A percentile compares a stretch with the other conserved stretches of the same genome.
phyloP scores from a whole-genome alignment of 2,329 filamentous ascomycete species.

The Coniochaeta sp. region DNA sequence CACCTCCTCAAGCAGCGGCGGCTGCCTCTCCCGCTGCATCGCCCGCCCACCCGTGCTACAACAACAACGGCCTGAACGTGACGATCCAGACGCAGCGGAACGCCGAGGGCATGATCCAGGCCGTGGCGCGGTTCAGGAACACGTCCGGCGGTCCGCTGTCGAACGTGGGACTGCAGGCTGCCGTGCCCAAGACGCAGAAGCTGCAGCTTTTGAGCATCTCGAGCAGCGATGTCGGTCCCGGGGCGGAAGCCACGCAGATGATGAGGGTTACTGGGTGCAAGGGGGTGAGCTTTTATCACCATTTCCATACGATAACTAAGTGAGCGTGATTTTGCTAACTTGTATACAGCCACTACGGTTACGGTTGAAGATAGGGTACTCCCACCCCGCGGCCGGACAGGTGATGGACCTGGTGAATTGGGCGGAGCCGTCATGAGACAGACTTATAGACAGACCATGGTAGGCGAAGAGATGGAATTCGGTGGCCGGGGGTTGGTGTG shows the following conservation, averaged over 20 bases:
- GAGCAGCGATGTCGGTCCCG: slow-evolving; percentile 65
- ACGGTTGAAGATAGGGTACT: slow-evolving; percentile 77
- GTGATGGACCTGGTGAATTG: slow-evolving; percentile 94
- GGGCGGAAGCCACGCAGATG: slow-evolving; percentile 78
- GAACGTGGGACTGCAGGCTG: slow-evolving; percentile 80
- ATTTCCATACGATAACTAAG: neutral
- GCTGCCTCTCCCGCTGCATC: slow-evolving; percentile 22
- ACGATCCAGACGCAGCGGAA: slow-evolving; percentile 81
- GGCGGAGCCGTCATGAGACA: slow-evolving; percentile 67
- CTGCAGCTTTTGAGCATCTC: slow-evolving; percentile 88
- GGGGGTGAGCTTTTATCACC: slow-evolving; percentile 69
- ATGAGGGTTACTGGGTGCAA: slow-evolving; percentile 83
- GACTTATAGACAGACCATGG: neutral
- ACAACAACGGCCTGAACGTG: slow-evolving; percentile 76
- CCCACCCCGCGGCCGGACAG: slow-evolving; percentile 60
- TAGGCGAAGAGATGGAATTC: neutral
- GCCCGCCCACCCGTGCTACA: slow-evolving; percentile 67
- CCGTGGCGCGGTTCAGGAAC: slow-evolving; percentile 80
- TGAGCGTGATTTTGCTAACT: slow-evolving; percentile 13
- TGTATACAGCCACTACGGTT: slow-evolving; percentile 66
- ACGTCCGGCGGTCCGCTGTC: slow-evolving; percentile 60
- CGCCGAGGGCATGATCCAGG: slow-evolving; percentile 70
- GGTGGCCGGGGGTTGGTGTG: neutral
- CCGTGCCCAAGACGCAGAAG: slow-evolving; percentile 94
- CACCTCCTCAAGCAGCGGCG: slow-evolving; percentile 32